Evolutionary conservation across 352 stramenopile genomes (phyloP), one percentile per base, ranked within the genome.

Genomic region (Halophytophthora polymorphica): DNA sequence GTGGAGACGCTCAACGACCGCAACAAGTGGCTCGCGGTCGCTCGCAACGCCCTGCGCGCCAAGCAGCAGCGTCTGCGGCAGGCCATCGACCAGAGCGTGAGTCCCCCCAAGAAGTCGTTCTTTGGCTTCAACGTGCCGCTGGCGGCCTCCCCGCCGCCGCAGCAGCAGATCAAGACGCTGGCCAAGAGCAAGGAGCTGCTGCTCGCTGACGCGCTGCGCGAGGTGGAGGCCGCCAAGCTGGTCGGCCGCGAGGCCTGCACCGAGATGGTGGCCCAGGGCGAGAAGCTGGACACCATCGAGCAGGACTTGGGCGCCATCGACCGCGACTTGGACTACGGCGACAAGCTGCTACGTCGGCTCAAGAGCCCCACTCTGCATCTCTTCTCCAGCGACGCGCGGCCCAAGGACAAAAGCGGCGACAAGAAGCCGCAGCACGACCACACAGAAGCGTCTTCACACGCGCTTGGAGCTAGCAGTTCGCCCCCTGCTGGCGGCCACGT

Each of bases 1-100:
- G 80, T 91, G 28, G 80, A 93, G 35, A 61, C 71, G 34, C 51
- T 83, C 7, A 40, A 38, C 1, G 76, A 91, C 43, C 63, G 86
- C 10, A 82, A 76, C 59, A 86, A 90, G 53, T 93, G 83, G 83
- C 64, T 93, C 31, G 73, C 90, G 43, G 78, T 93, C 13, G 79
- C 77, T 6, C 71, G 88, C 42, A 88, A 93, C 51, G 78, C 78
- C 19, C 54, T 91, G 3, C 70, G 78, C 19, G 61, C 69, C 10
- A 66, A 72, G 47, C 79, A 81, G 21, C 73, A 83, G 45, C 50
- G 81, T 52, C 76, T 61, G 2, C 56, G 55, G 4, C 60, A 69
- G 18, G 60, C 58, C 21, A 68, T 64, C 34, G 60, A 69, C 40
- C 51, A 65, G 25, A 65, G 58, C 12, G 64, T 86, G 34, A 69